A percentile compares a stretch with the other conserved stretches of the same genome.
These are phyloP conservation scores for Aspergillus sp. DNA, from an alignment of 2,329 filamentous ascomycete species.

Conservation along the genomic window DNA sequence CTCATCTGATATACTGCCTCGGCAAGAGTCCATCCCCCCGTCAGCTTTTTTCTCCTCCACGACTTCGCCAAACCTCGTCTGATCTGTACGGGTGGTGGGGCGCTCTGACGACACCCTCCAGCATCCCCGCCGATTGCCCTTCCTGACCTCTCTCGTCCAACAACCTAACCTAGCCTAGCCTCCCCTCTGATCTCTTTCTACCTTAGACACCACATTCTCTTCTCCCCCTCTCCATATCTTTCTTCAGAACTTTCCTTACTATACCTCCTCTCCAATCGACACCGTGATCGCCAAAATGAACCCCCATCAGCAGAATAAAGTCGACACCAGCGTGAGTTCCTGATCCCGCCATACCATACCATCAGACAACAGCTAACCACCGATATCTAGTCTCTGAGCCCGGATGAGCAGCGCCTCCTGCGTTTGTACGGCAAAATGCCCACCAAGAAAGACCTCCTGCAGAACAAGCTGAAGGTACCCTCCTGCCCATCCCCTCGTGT, in stretches of 20 bases:
- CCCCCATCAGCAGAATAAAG: conserved; percentile 96
- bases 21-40: not conserved
- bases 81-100: conserved; percentile 1
- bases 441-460: conserved; percentile 91
- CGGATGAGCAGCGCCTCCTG: conserved; percentile 95
- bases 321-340: conserved; percentile 83
- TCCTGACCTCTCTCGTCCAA: not conserved
- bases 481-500: too few species aligned
- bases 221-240: conserved; percentile 3
- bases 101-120: conserved; percentile 9
- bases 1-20: too few species aligned
- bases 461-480: conserved; percentile 86
- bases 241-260: not conserved
- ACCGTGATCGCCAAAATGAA: conserved; percentile 73
- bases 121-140: not conserved
- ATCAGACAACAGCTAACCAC: not conserved
- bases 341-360: conserved; percentile 7
- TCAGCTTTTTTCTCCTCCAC: too few species aligned
- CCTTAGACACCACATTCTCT: conserved; percentile 1
- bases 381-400: conserved; percentile 70
- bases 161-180: not conserved
- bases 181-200: not conserved
- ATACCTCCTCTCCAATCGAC: not conserved
- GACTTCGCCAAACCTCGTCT: too few species aligned
- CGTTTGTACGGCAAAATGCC: conserved; percentile 97